A percentile compares a stretch with the other conserved stretches of the same genome.
Conservation (phyloP, 148 eudicot genomes). For the Chenopodium album region DNA sequence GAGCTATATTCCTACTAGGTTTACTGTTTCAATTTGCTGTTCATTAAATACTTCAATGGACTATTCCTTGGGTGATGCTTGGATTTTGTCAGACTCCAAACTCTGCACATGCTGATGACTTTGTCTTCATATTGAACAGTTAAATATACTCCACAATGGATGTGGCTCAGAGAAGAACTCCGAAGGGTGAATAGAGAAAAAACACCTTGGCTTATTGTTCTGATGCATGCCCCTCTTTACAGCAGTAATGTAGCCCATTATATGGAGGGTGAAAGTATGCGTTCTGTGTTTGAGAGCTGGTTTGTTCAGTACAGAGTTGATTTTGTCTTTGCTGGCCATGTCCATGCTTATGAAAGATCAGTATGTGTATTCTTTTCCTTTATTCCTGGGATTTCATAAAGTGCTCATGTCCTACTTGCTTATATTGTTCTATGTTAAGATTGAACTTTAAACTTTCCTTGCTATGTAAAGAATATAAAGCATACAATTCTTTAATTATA, state of each 20-base stretch:
- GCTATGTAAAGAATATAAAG: background rate
- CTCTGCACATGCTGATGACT: background rate
- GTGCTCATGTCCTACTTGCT: background rate
- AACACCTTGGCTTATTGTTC: conserved; percentile 92
- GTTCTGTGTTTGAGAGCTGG: conserved; percentile 67
- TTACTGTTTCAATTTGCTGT: background rate
- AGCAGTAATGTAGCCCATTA: conserved; percentile 72
- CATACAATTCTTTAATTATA: no score
- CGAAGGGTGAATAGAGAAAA: conserved; percentile 67
- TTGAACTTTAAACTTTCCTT: background rate
- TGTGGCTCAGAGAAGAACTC: conserved; percentile 68
- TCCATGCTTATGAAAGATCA: conserved; percentile 92
- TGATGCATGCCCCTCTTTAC: conserved; percentile 82
- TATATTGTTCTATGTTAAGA: background rate
- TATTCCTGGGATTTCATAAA: background rate
- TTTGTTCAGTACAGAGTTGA: conserved; percentile 79
- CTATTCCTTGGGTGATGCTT: background rate
- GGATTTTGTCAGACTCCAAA: background rate
- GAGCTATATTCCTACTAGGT: background rate
- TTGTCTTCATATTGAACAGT: conserved; percentile 40
- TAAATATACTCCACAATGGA: conserved; percentile 80
- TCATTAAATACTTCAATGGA: background rate
- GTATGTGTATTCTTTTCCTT: conserved; percentile 35
- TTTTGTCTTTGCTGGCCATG: conserved; percentile 85
- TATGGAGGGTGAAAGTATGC: conserved; percentile 93